Evolutionary conservation across 495 filamentous ascomycete species (phyloP).

Genomic region (Hypoxylon perforatum): DNA sequence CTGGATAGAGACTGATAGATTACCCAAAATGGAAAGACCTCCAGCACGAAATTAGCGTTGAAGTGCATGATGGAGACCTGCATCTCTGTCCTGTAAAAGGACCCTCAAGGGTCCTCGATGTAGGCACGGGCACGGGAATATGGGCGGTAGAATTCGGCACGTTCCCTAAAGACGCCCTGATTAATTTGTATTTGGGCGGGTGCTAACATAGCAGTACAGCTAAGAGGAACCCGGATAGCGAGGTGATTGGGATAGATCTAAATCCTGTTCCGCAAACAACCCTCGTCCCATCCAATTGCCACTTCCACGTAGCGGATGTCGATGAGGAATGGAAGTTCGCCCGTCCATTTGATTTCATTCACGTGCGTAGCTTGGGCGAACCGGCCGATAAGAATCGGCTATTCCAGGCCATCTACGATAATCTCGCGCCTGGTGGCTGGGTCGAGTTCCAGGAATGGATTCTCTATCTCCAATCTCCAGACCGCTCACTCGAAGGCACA

Average conservation of each 20-base stretch:
- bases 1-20: conserved; percentile 9
- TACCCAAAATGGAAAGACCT: conserved; percentile 34
- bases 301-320: conserved; percentile 51
- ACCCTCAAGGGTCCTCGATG: conserved; percentile 53
- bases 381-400: conserved; percentile 57
- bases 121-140: conserved; percentile 63
- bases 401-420: conserved; percentile 42
- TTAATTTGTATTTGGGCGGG: too few species aligned
- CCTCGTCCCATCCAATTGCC: conserved; percentile 48
- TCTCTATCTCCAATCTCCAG: conserved; percentile 51
- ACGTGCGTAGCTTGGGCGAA: conserved; percentile 56
- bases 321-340: conserved; percentile 47
- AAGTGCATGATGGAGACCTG: conserved; percentile 81
- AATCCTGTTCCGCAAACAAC: conserved; percentile 54
- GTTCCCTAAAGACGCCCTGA: too few species aligned
- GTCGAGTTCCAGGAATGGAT: conserved; percentile 66
- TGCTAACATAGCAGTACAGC: conserved; percentile 25
- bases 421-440: conserved; percentile 66
- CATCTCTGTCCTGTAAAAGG: conserved; percentile 37
- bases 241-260: conserved; percentile 57
- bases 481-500: conserved; percentile 51
- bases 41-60: conserved; percentile 83
- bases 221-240: conserved; percentile 23
- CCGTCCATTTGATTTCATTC: conserved; percentile 48
- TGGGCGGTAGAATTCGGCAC: conserved; percentile 64